Base-by-base conservation (phyloP, 2,329 filamentous ascomycete species). In the Fusarium albidum region DNA sequence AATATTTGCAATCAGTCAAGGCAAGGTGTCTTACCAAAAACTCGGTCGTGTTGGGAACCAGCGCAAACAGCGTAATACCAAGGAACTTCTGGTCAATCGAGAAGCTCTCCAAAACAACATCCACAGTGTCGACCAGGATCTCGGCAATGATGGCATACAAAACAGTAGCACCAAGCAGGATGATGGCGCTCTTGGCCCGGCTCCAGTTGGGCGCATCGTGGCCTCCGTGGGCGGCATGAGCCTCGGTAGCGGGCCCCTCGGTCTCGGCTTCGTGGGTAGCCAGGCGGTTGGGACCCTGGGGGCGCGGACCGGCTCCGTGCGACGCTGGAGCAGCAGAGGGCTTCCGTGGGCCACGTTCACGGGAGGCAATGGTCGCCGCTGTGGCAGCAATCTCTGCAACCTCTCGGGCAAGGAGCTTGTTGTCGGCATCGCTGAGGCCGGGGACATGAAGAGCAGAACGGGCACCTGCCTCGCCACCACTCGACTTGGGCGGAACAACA, bases 171-270 rank as follows among this genome's bases (percentile, higher is more conserved):
- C 86, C 88, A 62, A 98, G 85, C 11, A 99, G 80, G 52, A 99
- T 94, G 39, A 97, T 79, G 3, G 92, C 83, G 79, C 92, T 96
- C 82, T 98, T 98, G 46, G 83, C 84, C 56, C 92, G 88, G 67
- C 94, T 91, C 95, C 95, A 99, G 71, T 99, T 99, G 5, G 95
- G 95, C n/a, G 95, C 95, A 73, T 99, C 95, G 67, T 99, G 96
- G 1, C 94, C 93, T 38, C 90, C 91, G 45, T 82, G 81, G 12
- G 74, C 67, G 34, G 65, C 69, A 32, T 68, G 69, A n/a, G 63
- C 66, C 33, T 75, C 75, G 0, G 69, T 72, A 8, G 69, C 68
- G 28, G 68, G 67, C 3, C 64, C 67, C n/a, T 66, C 71, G 1
- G 66, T 66, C 39, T 67, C 68, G 27, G 25, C 29, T 21, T 65